A percentile compares a stretch with the other conserved stretches of the same genome.
These are phyloP conservation scores for Botryobasidium botryosum DNA, from an alignment of 768 basidiomycete species.

Conservation along the genomic window DNA sequence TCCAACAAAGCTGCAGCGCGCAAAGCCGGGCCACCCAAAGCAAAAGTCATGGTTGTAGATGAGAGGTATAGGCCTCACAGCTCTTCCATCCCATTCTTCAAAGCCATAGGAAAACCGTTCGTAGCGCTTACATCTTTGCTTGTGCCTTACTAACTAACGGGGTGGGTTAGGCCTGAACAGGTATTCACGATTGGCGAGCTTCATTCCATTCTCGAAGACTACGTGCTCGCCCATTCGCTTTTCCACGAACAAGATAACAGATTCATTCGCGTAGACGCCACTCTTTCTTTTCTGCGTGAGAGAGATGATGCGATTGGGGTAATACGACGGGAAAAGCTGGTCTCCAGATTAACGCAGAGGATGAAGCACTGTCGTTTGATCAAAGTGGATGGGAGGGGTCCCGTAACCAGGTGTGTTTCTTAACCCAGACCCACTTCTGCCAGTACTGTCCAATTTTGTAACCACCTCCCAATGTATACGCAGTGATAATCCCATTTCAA, in stretches of 20 bases:
- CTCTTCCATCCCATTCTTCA: conserved; percentile 39
- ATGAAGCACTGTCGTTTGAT: conserved; percentile 68
- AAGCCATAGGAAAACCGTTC: conserved; percentile 48
- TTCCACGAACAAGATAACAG: conserved; percentile 49
- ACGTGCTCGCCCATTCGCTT: conserved; percentile 42
- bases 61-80: conserved; percentile 68
- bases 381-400: conserved; percentile 34
- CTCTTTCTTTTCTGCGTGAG: conserved; percentile 13
- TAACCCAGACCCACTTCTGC: too few relatives aligned
- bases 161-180: conserved; percentile 28
- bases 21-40: conserved; percentile 30
- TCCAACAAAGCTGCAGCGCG: conserved; percentile 38
- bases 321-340: conserved; percentile 37
- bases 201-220: conserved; percentile 38
- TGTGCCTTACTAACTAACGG: background rate
- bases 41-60: conserved; percentile 34
- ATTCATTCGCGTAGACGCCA: conserved; percentile 48
- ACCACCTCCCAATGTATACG: conserved; percentile 45
- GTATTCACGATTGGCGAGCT: conserved; percentile 43
- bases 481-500: conserved; percentile 44
- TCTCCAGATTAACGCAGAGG: conserved; percentile 33
- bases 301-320: conserved; percentile 21
- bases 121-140: too few relatives aligned
- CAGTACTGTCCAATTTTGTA: too few relatives aligned
- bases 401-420: conserved; percentile 36